Base-by-base conservation (phyloP, 2,329 filamentous ascomycete species). In the Lasiodiplodia theobromae region DNA sequence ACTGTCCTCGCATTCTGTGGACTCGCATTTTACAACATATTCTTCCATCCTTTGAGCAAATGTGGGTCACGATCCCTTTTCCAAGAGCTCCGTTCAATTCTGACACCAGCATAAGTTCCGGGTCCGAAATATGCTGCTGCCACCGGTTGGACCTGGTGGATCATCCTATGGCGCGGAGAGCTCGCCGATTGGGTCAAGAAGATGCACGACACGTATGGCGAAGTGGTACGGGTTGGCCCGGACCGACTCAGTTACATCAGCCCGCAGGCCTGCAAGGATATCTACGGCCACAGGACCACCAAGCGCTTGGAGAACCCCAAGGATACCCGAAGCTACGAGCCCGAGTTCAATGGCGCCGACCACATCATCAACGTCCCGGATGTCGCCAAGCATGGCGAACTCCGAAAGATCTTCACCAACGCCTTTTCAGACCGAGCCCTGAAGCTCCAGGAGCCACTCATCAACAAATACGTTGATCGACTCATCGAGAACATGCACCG, bases 231-330 rank as follows among this genome's bases (percentile, higher is more conserved):
- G 8, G 69, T 83, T 3, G 73, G 75, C 0, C 82, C 82, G 0
- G 77, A 76, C 28, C 80, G 84, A 37, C 57, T 62, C 14, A 62
- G 57, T 37, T 86, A 83, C 71, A 79, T 75, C 56, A 73, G 77
- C 25, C 74, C 85, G 0, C 69, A 77, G 4, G 77, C 76, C 2
- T 86, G 82, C 77, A 77, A 79, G 71, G 81, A 84, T 44, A 82
- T 84, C 47, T 80, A 80, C 21, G 57, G 23, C 14, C 38, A n/a
- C 23, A 16, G 57, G 31, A 74, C 75, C 1, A 67, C 73, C 16
- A 37, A 37, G 21, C 18, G 21, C 12, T 47, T 72, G 31, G 76
- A 77, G 34, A 34, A 34, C 31, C 31, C 31, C 3, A 79, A 79
- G 28, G 71, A 79, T 56, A 72, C 69, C 4, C 68, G 69, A 10